phyloP scores from a whole-genome alignment of 805 yeast species.

The Suhomyces pyralidae region DNA sequence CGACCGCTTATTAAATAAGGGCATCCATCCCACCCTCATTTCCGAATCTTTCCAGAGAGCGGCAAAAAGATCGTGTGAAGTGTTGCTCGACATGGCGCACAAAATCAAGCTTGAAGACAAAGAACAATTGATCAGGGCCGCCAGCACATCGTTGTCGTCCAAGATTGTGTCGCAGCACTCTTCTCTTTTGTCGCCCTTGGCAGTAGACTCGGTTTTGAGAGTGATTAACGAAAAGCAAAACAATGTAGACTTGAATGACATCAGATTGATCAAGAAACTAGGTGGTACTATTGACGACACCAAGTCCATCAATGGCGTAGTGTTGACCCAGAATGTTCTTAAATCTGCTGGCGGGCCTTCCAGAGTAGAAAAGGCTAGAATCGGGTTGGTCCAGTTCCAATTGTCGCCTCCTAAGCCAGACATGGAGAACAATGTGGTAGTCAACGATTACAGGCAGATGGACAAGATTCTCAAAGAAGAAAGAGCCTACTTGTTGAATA shows the following conservation, averaged over 20 bases:
- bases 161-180: conserved; percentile 95
- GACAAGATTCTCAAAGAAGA: conserved; percentile 97
- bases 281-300: conserved; percentile 99
- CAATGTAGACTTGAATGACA: conserved; percentile 80
- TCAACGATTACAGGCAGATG: conserved; percentile 98
- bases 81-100: conserved; percentile 79
- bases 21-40: conserved; percentile 92
- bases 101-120: conserved; percentile 76
- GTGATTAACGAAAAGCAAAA: conserved; percentile 61
- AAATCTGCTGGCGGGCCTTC: conserved; percentile 94
- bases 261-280: conserved; percentile 85
- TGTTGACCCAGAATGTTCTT: conserved; percentile 83
- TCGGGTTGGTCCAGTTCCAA: conserved; percentile 90
- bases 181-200: conserved; percentile 80
- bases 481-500: conserved; percentile 89
- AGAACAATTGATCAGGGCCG: conserved; percentile 84
- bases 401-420: conserved; percentile 96
- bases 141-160: conserved; percentile 88
- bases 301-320: conserved; percentile 88
- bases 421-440: conserved; percentile 96
- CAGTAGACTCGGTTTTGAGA: conserved; percentile 88
- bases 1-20: conserved; percentile 81
- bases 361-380: conserved; percentile 88
- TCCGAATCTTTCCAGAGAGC: conserved; percentile 93
- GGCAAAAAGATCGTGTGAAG: conserved; percentile 76